phyloP scores from a whole-genome alignment of 2,329 filamentous ascomycete species.

The Aspergillus novoparasiticus region DNA sequence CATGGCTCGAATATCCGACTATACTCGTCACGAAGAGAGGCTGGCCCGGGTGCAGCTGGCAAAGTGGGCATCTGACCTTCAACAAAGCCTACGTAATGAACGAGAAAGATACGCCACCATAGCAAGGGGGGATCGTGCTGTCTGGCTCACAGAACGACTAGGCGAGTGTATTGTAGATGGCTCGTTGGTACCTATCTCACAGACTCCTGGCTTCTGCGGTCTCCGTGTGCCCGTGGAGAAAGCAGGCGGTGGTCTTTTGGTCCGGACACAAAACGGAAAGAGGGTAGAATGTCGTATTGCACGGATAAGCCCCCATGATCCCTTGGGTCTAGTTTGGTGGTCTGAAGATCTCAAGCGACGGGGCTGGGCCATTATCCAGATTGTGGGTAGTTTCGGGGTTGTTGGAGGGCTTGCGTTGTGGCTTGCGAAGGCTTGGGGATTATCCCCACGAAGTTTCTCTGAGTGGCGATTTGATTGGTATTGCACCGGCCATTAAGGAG shows the following conservation, averaged over 20 bases:
- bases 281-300: constrained; percentile 36
- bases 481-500: constrained; percentile 16
- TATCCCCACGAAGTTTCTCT: constrained; percentile 34
- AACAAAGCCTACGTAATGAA: constrained; percentile 74
- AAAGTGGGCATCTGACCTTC: constrained; percentile 80
- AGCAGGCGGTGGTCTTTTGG: constrained; percentile 23
- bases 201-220: constrained; percentile 33
- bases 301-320: constrained; percentile 65
- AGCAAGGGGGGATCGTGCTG: constrained; percentile 63
- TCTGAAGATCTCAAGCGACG: constrained; percentile 66
- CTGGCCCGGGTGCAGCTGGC: constrained; percentile 71
- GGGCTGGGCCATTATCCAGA: constrained; percentile 69
- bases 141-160: constrained; percentile 69
- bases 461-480: constrained; percentile 35
- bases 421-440: constrained; percentile 51
- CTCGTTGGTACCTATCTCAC: constrained; percentile 57
- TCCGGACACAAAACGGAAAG: constrained; percentile 28
- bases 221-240: constrained; percentile 30
- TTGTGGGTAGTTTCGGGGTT: constrained; percentile 73
- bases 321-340: constrained; percentile 74
- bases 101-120: constrained; percentile 68
- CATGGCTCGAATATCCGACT: constrained; percentile 62
- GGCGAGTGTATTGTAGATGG: constrained; percentile 70
- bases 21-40: constrained; percentile 62
- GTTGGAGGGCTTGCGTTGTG: constrained; percentile 72